Conservation (phyloP, 257 asterid genomes). For the Linaria vulgaris region DNA sequence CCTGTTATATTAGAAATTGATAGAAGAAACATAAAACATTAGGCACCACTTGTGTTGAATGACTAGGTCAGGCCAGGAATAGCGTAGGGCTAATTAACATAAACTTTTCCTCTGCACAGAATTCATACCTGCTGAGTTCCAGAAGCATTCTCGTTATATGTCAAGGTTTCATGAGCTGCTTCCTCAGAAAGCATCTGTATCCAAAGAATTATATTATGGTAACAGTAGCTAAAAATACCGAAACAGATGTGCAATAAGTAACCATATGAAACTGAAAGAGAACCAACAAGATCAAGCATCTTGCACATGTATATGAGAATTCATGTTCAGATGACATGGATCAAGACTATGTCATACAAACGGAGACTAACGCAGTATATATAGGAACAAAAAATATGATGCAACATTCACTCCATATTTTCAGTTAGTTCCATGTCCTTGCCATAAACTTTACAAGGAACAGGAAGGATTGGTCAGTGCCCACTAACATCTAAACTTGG, state of each 20-base stretch:
- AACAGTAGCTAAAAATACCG: not conserved
- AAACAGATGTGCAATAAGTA: not conserved
- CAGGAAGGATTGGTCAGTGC: not conserved
- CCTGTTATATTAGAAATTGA: conserved; percentile 44
- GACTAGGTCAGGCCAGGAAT: conserved; percentile 7
- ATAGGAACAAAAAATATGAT: too few relatives aligned
- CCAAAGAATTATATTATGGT: conserved; percentile 21
- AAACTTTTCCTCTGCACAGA: conserved; percentile 8
- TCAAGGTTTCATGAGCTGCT: conserved; percentile 38
- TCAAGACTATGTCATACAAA: too few relatives aligned
- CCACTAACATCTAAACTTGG: not conserved
- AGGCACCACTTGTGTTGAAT: conserved; percentile 1
- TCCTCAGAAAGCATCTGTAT: conserved; percentile 40
- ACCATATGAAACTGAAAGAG: not conserved
- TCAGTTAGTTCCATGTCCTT: not conserved
- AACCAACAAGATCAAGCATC: not conserved
- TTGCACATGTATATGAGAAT: too few relatives aligned
- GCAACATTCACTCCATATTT: not conserved
- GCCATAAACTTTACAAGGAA: not conserved
- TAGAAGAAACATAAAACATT: conserved; percentile 16
- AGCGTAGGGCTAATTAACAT: conserved; percentile 14
- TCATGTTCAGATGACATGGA: too few relatives aligned
- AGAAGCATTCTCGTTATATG: conserved; percentile 32
- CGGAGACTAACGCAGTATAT: too few relatives aligned
- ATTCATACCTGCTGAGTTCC: conserved; percentile 48